These are phyloP conservation scores for Hyaloscypha finlandica DNA, from an alignment of 495 filamentous ascomycete genomes.

Conservation along the genomic window DNA sequence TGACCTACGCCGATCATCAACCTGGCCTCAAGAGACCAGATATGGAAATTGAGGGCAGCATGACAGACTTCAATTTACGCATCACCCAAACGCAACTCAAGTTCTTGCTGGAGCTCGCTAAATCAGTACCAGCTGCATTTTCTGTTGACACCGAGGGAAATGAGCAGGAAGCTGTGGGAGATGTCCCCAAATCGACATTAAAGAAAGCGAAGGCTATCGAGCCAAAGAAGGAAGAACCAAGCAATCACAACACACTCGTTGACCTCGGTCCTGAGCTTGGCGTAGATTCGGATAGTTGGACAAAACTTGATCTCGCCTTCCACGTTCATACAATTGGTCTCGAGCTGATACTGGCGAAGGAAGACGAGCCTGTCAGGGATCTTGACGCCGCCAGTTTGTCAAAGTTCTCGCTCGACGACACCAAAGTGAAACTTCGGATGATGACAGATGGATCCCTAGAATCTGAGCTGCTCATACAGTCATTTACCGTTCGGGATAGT, in stretches of 20 bases:
- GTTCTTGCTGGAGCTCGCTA: slow-evolving; percentile 80
- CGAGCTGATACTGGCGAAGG: slow-evolving; percentile 78
- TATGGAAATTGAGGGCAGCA: slow-evolving; percentile 83
- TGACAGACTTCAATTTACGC: slow-evolving; percentile 89
- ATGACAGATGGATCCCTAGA: slow-evolving; percentile 89
- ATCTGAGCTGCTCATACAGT: slow-evolving; percentile 89
- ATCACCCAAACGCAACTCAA: slow-evolving; percentile 90
- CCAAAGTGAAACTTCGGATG: slow-evolving; percentile 90
- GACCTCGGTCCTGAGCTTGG: slow-evolving; percentile 67
- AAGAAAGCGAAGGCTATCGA: slow-evolving; percentile 37
- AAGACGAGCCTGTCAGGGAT: slow-evolving; percentile 73
- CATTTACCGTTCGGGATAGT: slow-evolving; percentile 92
- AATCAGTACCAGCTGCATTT: slow-evolving; percentile 85
- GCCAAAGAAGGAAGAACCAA: slow-evolving; percentile 37
- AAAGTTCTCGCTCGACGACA: slow-evolving; percentile 90
- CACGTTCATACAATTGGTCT: slow-evolving; percentile 83
- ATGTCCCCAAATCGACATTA: slow-evolving; percentile 57
- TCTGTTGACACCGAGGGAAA: slow-evolving; percentile 70
- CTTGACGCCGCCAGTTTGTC: slow-evolving; percentile 83
- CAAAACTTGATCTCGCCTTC: slow-evolving; percentile 91
- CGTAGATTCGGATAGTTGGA: slow-evolving; percentile 72
- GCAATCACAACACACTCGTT: slow-evolving; percentile 46
- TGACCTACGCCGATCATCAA: slow-evolving; percentile 87
- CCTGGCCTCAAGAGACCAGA: slow-evolving; percentile 79
- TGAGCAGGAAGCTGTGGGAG: slow-evolving; percentile 49